Percentiles rank a stretch among this genome's conserved stretches.
Conservation (phyloP, 768 basidiomycete genomes). For the Leccinum aurantiacum region DNA sequence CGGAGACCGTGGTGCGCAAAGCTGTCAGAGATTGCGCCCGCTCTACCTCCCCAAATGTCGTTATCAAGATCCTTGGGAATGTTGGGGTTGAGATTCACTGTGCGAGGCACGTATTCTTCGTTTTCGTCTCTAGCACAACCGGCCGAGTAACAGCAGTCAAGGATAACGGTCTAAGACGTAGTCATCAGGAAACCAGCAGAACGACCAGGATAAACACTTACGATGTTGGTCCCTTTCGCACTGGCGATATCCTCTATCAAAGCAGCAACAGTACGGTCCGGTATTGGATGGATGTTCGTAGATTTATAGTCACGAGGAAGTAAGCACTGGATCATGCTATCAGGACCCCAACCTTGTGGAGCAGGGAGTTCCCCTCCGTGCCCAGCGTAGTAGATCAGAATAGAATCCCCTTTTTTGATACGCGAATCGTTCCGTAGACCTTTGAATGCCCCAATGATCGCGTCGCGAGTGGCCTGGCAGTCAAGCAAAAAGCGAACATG, state of each 20-base stretch:
- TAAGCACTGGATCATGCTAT: conserved; percentile 28
- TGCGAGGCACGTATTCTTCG: conserved; percentile 10
- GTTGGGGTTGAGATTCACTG: not conserved
- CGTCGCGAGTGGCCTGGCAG: conserved; percentile 35
- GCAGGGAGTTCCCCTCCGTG: conserved; percentile 40
- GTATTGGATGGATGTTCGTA: conserved; percentile 34
- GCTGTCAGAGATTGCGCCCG: conserved; percentile 12
- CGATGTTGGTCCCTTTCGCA: conserved; percentile 45
- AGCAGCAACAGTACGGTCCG: conserved; percentile 42
- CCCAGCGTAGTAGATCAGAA: conserved; percentile 46
- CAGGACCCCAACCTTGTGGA: conserved; percentile 27
- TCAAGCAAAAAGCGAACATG: conserved; percentile 42
- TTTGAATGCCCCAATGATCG: conserved; percentile 31
- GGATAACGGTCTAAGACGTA: conserved; percentile 39
- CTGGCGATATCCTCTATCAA: conserved; percentile 39
- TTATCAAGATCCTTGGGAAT: conserved; percentile 26
- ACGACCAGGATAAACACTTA: conserved; percentile 16
- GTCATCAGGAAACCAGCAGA: not conserved
- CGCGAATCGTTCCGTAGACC: conserved; percentile 27
- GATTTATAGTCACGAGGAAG: conserved; percentile 36
- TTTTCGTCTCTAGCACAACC: conserved; percentile 32
- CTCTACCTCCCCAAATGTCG: conserved; percentile 21
- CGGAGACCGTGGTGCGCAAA: conserved; percentile 30
- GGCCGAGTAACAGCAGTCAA: conserved; percentile 48
- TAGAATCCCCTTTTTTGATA: conserved; percentile 31